phyloP scores from a whole-genome alignment of 179 eudicot genomes.

The Pouteria campechiana region DNA sequence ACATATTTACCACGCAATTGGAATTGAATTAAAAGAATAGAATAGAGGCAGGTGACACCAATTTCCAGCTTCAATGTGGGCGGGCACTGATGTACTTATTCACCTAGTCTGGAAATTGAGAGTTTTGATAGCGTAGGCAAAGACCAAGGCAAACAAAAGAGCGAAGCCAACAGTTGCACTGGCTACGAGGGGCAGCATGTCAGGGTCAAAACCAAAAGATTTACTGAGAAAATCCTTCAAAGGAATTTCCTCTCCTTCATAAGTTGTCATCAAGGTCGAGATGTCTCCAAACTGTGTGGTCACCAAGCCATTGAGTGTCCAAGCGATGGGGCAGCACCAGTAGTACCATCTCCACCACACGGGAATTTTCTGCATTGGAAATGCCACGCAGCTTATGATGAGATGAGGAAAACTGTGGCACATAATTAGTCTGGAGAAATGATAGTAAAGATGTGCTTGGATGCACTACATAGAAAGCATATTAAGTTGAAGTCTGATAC shows the following conservation, averaged over 20 bases:
- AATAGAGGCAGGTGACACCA: too few species aligned
- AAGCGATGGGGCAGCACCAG: constrained; percentile 16
- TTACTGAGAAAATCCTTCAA: constrained; percentile 27
- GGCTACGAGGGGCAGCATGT: constrained; percentile 31
- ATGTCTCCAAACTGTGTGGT: constrained; percentile 45
- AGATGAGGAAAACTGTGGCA: too few species aligned
- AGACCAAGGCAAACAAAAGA: constrained; percentile 50
- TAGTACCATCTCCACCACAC: constrained; percentile 15
- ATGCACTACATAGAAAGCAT: too few species aligned
- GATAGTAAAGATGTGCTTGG: too few species aligned
- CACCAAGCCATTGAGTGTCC: constrained; percentile 48
- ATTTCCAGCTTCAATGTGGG: too few species aligned
- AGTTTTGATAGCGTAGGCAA: constrained; percentile 66
- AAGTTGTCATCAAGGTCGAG: constrained; percentile 5
- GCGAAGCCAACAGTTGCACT: constrained; percentile 41
- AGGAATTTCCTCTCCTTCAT: constrained; percentile 7
- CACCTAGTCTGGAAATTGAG: constrained; percentile 64
- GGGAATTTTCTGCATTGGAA: constrained; percentile 8
- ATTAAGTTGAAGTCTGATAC: too few species aligned
- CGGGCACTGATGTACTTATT: too few species aligned
- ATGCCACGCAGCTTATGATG: too few species aligned
- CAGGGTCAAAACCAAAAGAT: constrained; percentile 27
- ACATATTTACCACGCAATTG: too few species aligned
- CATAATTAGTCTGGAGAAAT: too few species aligned
- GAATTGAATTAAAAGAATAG: too few species aligned